A percentile compares a stretch with the other conserved stretches of the same genome.
Conservation (phyloP, 2,329 filamentous ascomycete genomes). For the Pestalotiopsis sp. region DNA sequence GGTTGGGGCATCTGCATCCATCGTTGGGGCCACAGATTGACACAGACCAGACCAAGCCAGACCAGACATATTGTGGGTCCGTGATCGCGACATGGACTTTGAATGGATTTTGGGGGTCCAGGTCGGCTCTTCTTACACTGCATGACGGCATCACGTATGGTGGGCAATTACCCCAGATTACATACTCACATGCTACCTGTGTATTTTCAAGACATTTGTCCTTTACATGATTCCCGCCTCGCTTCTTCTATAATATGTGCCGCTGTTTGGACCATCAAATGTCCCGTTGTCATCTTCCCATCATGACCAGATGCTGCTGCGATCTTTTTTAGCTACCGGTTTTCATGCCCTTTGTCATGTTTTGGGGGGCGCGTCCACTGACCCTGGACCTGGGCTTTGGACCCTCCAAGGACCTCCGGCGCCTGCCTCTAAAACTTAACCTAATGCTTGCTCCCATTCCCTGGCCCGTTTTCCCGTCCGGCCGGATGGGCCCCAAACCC, state of each 20-base stretch:
- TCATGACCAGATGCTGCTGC: neutral
- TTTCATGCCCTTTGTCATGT: neutral
- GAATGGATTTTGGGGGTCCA: neutral
- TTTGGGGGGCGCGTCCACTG: neutral
- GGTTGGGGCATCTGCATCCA: neutral
- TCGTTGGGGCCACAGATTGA: neutral
- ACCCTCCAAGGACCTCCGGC: neutral
- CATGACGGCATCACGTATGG: neutral
- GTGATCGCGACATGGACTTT: neutral
- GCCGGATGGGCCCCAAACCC: neutral
- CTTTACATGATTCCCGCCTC: neutral
- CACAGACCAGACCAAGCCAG: neutral
- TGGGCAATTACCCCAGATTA: neutral
- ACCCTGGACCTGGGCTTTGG: neutral
- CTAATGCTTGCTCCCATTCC: neutral
- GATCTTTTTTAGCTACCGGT: neutral
- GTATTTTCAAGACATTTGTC: neutral
- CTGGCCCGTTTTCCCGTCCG: neutral
- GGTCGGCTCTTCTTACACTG: neutral
- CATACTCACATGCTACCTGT: neutral
- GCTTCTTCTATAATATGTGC: neutral
- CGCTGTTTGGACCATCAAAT: neutral
- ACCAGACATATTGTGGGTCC: neutral
- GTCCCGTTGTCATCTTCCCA: neutral
- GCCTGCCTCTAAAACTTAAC: neutral